Conservation (phyloP, 805 yeast species). For the Candida taoyuanica region DNA sequence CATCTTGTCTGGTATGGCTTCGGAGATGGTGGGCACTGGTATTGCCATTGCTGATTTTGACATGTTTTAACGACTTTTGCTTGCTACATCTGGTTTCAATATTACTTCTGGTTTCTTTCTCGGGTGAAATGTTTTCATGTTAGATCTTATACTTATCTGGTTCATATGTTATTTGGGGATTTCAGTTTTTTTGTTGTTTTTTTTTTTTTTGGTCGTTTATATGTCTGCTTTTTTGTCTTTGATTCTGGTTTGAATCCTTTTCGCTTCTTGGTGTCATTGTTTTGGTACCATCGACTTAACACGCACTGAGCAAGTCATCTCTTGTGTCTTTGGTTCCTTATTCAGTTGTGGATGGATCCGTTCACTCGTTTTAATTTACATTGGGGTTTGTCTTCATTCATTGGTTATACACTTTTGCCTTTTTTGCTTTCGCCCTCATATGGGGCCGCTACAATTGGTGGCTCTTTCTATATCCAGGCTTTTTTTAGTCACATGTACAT, state of each 20-base stretch:
- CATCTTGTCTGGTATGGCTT: constrained; percentile 25
- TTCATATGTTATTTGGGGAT: not conserved
- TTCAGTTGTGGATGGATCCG: too few relatives aligned
- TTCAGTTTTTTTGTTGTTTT: not conserved
- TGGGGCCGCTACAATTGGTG: too few relatives aligned
- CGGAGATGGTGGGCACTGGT: constrained; percentile 30
- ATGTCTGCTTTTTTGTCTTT: not conserved
- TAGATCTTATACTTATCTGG: not conserved
- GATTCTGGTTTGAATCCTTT: not conserved
- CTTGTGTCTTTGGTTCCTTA: too few relatives aligned
- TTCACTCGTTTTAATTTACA: not conserved
- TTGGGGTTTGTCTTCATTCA: not conserved
- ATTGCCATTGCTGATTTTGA: constrained; percentile 24
- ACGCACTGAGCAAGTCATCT: too few relatives aligned
- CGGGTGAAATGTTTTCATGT: too few relatives aligned
- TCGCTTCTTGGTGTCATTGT: too few relatives aligned
- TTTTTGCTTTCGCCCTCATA: too few relatives aligned
- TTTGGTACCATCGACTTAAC: too few relatives aligned
- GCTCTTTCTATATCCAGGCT: too few relatives aligned
- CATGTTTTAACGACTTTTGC: constrained; percentile 6
- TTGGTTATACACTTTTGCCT: too few relatives aligned
- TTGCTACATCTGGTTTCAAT: not conserved
- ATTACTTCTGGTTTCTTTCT: not conserved
- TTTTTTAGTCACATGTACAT: too few relatives aligned
- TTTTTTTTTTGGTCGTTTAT: not conserved